phyloP scores from a whole-genome alignment of 2,329 filamentous ascomycete genomes.

The Aspergillus brunneoviolaceus region DNA sequence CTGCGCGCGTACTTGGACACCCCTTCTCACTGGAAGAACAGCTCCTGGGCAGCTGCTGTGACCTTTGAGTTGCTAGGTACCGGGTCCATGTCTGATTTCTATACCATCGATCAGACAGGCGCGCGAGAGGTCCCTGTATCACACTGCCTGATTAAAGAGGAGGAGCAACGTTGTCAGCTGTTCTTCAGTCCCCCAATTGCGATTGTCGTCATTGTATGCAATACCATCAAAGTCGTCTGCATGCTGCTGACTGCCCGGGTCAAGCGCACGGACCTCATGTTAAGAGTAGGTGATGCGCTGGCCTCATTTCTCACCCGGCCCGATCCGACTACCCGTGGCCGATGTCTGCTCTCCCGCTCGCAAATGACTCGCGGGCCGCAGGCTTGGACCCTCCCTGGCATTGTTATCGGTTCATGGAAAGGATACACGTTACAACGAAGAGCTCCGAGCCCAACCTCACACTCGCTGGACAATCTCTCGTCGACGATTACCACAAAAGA shows the following conservation, averaged over 20 bases:
- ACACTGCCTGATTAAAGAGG: neutral
- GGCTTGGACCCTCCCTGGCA: neutral
- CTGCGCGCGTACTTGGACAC: conserved; percentile 1
- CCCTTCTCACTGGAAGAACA: neutral
- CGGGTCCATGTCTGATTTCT: neutral
- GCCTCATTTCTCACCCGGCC: conserved; percentile 24
- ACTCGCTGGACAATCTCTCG: neutral
- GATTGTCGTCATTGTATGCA: conserved; percentile 11
- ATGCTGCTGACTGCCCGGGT: conserved; percentile 15
- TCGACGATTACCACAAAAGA: neutral
- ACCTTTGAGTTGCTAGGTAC: neutral
- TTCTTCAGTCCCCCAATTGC: conserved; percentile 13
- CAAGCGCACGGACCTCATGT: conserved; percentile 1
- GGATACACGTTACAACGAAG: neutral
- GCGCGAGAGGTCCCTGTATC: neutral
- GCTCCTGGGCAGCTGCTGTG: conserved; percentile 3
- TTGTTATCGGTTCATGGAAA: neutral
- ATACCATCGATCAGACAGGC: neutral
- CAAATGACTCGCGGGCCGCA: neutral
- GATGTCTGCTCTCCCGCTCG: conserved; percentile 12
- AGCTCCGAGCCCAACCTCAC: neutral
- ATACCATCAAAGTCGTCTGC: conserved; percentile 14
- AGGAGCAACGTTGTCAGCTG: conserved; percentile 8
- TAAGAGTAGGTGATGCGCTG: conserved; percentile 30
- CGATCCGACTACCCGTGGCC: conserved; percentile 14